A percentile compares a stretch with the other conserved stretches of the same genome.
Evolutionary conservation across 495 filamentous ascomycete species (phyloP).

Genomic region (Aspergillus taichungensis): DNA sequence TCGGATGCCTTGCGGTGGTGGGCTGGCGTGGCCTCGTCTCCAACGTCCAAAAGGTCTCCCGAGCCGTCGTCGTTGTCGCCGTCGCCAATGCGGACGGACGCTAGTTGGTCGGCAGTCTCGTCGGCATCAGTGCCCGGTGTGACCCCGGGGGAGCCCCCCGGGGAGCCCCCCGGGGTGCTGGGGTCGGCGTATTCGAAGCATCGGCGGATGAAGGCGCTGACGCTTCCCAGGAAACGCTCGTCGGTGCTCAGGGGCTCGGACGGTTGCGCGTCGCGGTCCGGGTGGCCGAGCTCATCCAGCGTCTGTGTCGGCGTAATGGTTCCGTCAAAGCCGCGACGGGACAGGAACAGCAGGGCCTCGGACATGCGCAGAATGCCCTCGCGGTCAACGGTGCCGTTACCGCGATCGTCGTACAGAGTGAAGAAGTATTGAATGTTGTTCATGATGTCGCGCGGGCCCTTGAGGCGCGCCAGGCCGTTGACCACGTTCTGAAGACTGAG

Average conservation of each 20-base stretch:
- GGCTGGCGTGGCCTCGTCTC: constrained; percentile 19
- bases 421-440: constrained; percentile 96
- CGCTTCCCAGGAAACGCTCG: constrained; percentile 80
- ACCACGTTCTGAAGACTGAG: constrained; percentile 86
- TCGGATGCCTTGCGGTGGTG: constrained; percentile 21
- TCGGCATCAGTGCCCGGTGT: too few relatives aligned
- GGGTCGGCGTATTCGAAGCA: constrained; percentile 99
- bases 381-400: constrained; percentile 87
- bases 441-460: constrained; percentile 92
- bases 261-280: constrained; percentile 17
- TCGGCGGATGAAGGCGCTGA: constrained; percentile 88
- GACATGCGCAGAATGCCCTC: constrained; percentile 94
- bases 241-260: constrained; percentile 42
- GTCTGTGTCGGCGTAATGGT: constrained; percentile 45
- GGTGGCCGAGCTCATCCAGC: constrained; percentile 24
- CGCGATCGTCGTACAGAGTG: constrained; percentile 88
- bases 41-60: constrained; percentile 60
- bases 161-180: constrained; percentile 51
- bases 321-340: constrained; percentile 74
- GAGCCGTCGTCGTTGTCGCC: constrained; percentile 56
- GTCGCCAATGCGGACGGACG: constrained; percentile 71
- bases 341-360: constrained; percentile 88
- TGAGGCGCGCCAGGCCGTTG: constrained; percentile 78
- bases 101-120: constrained; percentile 37
- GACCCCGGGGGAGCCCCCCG: too few relatives aligned